Base-by-base conservation (phyloP, 2,329 filamentous ascomycete species). In the Cladosporium austrohemisphaericum region DNA sequence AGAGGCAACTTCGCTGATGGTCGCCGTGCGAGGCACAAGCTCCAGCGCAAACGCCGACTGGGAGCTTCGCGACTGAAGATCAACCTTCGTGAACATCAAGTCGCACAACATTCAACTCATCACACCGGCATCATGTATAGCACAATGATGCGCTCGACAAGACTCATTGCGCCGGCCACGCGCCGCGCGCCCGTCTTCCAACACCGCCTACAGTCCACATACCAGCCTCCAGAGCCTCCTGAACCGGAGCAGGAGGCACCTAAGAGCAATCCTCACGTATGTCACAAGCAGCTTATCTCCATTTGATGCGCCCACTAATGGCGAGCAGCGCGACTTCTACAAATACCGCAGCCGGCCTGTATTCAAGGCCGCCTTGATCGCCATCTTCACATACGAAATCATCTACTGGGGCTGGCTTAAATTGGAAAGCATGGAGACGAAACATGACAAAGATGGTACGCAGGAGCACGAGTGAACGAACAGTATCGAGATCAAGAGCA, bases 351-450 rank as follows among this genome's bases (percentile, higher is more conserved):
- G 83, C 31, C 77, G 85, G 1, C 86, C 88, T 2, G 74, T 92
- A 37, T 77, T 80, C 46, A 92, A 90, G 70, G 82, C 83, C 47
- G 79, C 88, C 56, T 75, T 92, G 29, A 77, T 86, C 62, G 86
- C 88, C 47, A 78, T 90, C 49, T 83, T 88, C 62, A 85, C 84
- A 2, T 93, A 92, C 66, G 88, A 93, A 68, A 60, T 86, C n/a
- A 68, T 78, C 11, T 92, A 91, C 69, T 88, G 80, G 72, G 71
- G 71, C 11, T 93, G 88, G 88, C 65, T 80, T 29, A 87, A 84
- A 68, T 74, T 92, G 43, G 87, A 91, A 67, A 78, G 79, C 26
- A 76, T 87, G 47, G 88, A 93, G 70, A 73, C 79, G 50, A 81
- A 78, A 61, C 70, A 71, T 16, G 73, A 81, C 36, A 79, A 78